Conservation (phyloP, 1,139 yeast genomes). For the Geotrichum histeridarum region DNA sequence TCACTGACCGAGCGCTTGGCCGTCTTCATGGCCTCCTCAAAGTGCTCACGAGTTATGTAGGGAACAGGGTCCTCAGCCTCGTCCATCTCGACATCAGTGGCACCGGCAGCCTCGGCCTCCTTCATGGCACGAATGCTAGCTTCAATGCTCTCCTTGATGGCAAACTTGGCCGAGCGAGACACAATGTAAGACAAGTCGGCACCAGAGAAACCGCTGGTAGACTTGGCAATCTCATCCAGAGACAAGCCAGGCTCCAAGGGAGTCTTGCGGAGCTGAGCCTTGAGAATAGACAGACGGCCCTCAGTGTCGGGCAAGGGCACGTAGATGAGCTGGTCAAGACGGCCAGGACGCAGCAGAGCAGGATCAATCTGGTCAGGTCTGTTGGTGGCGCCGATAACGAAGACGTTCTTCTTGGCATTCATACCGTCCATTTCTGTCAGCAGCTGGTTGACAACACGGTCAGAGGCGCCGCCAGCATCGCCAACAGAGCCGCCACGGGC, state of each 20-base stretch:
- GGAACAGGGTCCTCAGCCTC: constrained; percentile 79
- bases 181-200: constrained; percentile 97
- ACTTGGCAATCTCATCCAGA: constrained; percentile 80
- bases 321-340: constrained; percentile 95
- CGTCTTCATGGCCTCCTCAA: constrained; percentile 99
- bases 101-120: constrained; percentile 46
- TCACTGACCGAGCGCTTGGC: constrained; percentile 97
- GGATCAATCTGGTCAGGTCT: constrained; percentile 99
- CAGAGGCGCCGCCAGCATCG: constrained; percentile 98
- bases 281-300: constrained; percentile 87
- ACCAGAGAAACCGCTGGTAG: constrained; percentile 96
- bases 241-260: constrained; percentile 97
- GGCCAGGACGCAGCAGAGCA: constrained; percentile 97
- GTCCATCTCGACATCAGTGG: constrained; percentile 54
- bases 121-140: constrained; percentile 54
- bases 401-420: constrained; percentile 98
- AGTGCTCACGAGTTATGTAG: constrained; percentile 83
- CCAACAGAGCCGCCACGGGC: constrained; percentile 92
- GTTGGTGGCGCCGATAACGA: constrained; percentile 98
- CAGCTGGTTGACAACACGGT: constrained; percentile 95
- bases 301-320: constrained; percentile 96
- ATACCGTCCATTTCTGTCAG: constrained; percentile 99
- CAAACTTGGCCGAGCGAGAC: constrained; percentile 97
- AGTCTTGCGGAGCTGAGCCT: constrained; percentile 95
- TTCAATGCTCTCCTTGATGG: constrained; percentile 95